Evolutionary conservation across 2,329 filamentous ascomycete genomes (phyloP), one percentile per base, ranked within the genome.

Genomic region (Aphanoascus verrucosus): DNA sequence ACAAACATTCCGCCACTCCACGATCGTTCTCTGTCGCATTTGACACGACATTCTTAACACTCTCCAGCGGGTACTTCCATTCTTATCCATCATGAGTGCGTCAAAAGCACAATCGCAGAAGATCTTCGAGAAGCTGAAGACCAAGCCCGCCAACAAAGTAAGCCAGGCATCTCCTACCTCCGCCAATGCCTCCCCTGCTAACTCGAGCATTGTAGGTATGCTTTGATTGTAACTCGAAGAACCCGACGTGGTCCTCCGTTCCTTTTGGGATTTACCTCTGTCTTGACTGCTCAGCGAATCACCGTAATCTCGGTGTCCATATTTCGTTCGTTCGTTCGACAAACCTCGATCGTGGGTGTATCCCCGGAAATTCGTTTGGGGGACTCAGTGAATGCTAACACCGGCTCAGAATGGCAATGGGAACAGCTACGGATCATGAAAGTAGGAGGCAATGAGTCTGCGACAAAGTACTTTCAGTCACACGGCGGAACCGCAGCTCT

Each of bases 271-370:
- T 98, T 69, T 98, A 97, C 70, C 82, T 98, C 19, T 98, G 93
- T 67, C 84, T 98, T 64, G 93, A 98, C 74, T 98, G 93, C 75
- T 96, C 91, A 41, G 86, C 91, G 54, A 89, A 96, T 71, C 93
- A 98, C 72, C 85, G 93, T 63, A 97, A 97, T 72, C 83, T 98
- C 64, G 93, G 93, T 71, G 91, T 97, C 57, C 93, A 98, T 73
- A 96, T 98, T 73, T 96, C 91, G 63, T 98, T 98, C 77, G 93
- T 98, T 65, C 86, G 93, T 65, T 97, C 91, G 57, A 97, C 91
- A 58, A 96, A 96, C 71, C 86, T 98, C 70, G 93, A 98, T 71
- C 89, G 91, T 97, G 86, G 67, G 88, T 76, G 23, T 28, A 3
- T 64, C 67, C 31, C 56, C 53, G 43, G 32, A 40, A 35, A 49